Evolutionary conservation across 805 yeast species (phyloP).

Genomic region (Candida quercuum): DNA sequence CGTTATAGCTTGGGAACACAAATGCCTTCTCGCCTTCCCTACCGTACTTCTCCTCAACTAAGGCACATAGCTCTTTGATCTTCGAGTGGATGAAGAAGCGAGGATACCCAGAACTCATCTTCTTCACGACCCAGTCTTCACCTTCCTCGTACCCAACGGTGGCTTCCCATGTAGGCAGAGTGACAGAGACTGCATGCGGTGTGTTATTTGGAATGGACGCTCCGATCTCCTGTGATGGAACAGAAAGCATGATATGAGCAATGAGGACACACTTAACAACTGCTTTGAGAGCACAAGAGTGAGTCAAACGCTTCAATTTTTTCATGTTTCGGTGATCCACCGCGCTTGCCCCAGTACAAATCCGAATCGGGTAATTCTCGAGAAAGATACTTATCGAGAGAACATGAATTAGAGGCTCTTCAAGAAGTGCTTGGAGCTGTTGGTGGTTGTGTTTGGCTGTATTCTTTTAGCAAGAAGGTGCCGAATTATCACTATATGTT

Average conservation of each 20-base stretch:
- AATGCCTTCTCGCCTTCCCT: conserved; percentile 71
- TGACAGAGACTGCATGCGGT: conserved; percentile 90
- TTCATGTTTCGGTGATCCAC: background rate
- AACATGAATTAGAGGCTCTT: too few species aligned
- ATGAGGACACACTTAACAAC: too few species aligned
- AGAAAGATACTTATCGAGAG: too few species aligned
- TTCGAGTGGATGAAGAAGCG: conserved; percentile 67
- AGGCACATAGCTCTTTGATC: conserved; percentile 49
- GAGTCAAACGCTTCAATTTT: too few species aligned
- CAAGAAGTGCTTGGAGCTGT: too few species aligned
- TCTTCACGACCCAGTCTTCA: conserved; percentile 67
- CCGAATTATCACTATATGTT: too few species aligned
- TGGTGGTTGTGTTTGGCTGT: too few species aligned
- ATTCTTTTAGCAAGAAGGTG: too few species aligned
- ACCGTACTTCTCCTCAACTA: conserved; percentile 66
- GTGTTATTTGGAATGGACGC: conserved; percentile 86
- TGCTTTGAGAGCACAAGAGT: too few species aligned
- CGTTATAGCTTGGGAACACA: conserved; percentile 70
- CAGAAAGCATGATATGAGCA: background rate
- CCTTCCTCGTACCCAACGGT: conserved; percentile 93
- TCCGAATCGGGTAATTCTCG: too few species aligned
- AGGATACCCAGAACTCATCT: conserved; percentile 87
- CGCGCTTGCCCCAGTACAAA: too few species aligned
- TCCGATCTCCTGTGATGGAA: conserved; percentile 46
- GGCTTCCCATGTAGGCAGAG: conserved; percentile 93